Percentiles rank a stretch among this genome's conserved stretches.
These are phyloP conservation scores for Massariosphaeria phaeospora DNA, from an alignment of 495 filamentous ascomycete genomes.

Conservation along the genomic window DNA sequence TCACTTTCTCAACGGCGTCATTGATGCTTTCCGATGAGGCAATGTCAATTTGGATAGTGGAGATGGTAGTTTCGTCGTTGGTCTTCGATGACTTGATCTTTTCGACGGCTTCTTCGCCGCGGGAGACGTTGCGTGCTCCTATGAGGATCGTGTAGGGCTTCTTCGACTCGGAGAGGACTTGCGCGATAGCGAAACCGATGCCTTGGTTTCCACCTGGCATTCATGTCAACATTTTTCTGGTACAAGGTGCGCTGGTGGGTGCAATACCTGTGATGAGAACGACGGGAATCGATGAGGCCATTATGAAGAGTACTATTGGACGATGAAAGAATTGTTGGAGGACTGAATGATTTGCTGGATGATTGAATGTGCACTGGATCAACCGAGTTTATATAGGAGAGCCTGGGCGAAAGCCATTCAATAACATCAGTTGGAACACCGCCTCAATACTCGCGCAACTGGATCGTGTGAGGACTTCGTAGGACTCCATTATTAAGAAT, in stretches of 20 bases:
- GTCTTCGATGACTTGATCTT: background rate
- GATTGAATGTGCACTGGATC: no score
- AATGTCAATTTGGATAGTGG: slow-evolving; percentile 15
- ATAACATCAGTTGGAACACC: no score
- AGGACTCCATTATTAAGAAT: no score
- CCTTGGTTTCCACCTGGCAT: slow-evolving; percentile 8
- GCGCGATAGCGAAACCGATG: slow-evolving; percentile 3
- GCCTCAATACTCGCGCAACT: no score
- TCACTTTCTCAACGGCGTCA: background rate
- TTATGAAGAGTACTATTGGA: no score
- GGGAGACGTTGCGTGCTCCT: background rate
- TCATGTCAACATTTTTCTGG: background rate
- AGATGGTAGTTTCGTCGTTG: background rate
- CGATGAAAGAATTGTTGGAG: no score
- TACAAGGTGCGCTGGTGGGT: background rate
- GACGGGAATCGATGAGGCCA: background rate
- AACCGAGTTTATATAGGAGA: no score
- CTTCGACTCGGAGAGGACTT: slow-evolving; percentile 9
- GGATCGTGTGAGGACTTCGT: no score
- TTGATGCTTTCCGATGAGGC: background rate
- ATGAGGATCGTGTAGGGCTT: slow-evolving; percentile 10
- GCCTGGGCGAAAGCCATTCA: no score
- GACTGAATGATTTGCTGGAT: no score
- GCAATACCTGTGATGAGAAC: slow-evolving; percentile 11
- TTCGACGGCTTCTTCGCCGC: slow-evolving; percentile 5